Conservation (phyloP, 169 alveolate species). For the Theileria parva region DNA sequence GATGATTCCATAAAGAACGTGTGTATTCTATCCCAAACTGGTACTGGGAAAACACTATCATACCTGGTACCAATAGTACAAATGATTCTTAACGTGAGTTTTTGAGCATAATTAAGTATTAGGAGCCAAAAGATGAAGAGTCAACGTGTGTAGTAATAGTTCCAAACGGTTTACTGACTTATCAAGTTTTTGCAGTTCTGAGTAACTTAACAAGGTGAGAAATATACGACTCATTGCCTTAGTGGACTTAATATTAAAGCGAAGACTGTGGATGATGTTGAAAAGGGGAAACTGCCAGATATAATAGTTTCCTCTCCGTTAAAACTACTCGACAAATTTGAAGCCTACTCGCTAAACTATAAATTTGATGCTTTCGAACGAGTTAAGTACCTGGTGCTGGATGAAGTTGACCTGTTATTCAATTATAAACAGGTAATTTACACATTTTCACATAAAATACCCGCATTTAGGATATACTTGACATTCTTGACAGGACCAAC, state of each 20-base stretch:
- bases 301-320: slow-evolving; percentile 42
- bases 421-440: slow-evolving; percentile 19
- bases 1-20: slow-evolving; percentile 31
- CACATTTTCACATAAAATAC: neutral
- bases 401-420: slow-evolving; percentile 56
- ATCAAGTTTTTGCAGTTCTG: slow-evolving; percentile 44
- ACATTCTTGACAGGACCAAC: neutral
- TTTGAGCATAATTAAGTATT: neutral
- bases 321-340: slow-evolving; percentile 39
- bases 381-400: slow-evolving; percentile 45
- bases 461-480: neutral
- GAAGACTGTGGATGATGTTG: slow-evolving; percentile 43
- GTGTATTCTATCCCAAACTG: slow-evolving; percentile 78
- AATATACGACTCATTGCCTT: neutral
- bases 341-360: slow-evolving; percentile 50
- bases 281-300: slow-evolving; percentile 51
- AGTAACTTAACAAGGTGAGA: slow-evolving; percentile 31
- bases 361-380: slow-evolving; percentile 41
- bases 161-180: slow-evolving; percentile 39
- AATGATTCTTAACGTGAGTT: neutral
- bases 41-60: slow-evolving; percentile 89
- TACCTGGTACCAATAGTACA: slow-evolving; percentile 87
- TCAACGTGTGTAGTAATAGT: slow-evolving; percentile 38
- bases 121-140: neutral
- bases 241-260: slow-evolving; percentile 32